Evolutionary conservation across 371 early-diverging fungal species (phyloP).

Genomic region (Blastocladiella emersonii): DNA sequence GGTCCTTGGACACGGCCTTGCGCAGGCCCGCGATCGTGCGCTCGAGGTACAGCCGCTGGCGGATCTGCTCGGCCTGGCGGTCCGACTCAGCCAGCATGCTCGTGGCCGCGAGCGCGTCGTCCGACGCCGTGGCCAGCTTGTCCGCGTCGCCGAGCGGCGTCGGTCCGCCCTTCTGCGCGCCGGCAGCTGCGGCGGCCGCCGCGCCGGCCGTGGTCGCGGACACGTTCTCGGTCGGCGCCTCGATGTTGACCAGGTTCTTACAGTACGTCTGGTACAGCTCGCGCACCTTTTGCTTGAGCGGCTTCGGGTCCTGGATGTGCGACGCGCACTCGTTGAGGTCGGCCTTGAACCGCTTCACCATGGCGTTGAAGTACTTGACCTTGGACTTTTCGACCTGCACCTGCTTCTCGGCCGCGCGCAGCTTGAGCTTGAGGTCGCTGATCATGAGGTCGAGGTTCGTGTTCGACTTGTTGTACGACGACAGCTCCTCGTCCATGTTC

Average conservation of each 20-base stretch:
- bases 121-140: neutral
- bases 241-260: neutral
- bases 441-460: constrained; percentile 28
- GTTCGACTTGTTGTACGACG: constrained; percentile 23
- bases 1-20: constrained; percentile 28
- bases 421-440: constrained; percentile 31
- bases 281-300: constrained; percentile 9
- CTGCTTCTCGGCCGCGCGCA: constrained; percentile 33
- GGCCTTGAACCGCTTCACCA: constrained; percentile 24
- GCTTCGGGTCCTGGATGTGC: constrained; percentile 32
- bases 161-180: neutral
- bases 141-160: neutral
- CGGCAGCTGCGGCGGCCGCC: neutral
- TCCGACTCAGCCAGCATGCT: constrained; percentile 4
- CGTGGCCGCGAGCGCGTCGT: neutral
- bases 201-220: neutral
- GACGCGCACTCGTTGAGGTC: constrained; percentile 30
- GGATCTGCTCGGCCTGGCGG: constrained; percentile 26
- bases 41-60: constrained; percentile 36
- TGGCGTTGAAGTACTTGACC: neutral
- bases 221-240: neutral
- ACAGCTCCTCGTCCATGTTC: constrained; percentile 35
- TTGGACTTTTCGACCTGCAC: constrained; percentile 11
- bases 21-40: constrained; percentile 30
- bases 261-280: constrained; percentile 34